Evolutionary conservation across 1,284 basidiomycete genomes (phyloP), one percentile per base, ranked within the genome.

Genomic region (Thecaphora thlaspeos): DNA sequence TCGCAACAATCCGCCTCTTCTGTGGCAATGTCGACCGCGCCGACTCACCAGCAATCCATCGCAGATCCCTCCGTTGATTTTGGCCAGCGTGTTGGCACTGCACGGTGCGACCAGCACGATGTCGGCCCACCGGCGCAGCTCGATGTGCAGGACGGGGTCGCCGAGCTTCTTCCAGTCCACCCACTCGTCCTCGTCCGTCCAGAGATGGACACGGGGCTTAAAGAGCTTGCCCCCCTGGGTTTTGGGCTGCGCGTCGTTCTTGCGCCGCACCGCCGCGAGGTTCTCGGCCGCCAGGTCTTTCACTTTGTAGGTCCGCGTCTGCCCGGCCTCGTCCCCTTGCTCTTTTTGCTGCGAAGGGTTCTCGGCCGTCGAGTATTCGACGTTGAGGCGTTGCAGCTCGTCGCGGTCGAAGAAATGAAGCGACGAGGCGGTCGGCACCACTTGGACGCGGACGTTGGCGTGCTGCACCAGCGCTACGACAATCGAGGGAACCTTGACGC

Each of bases 171-270:
- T 87, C 77, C 84, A 86, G 1, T 46, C 44, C 4, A 80, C 81
- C 93, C 94, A 97, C 80, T 98, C 94, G 68, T 97, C 91, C 37
- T 84, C 84, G 77, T 97, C 90, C 1, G 82, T 85, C 94, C 94
- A 98, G 7, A 96, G 85, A 41, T 83, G 81, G 0, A 85, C 55
- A 1, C 73, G 55, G 0, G 67, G 69, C 26, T 5, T 28, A 28
- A 7, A 28, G 26, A 28, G 26, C n/a, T n/a, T n/a, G 23, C 24
- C 5, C 17, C 23, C 4, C 10, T 11, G 10, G 11, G 32, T 17
- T 36, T 10, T 17, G 11, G 32, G 32, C 10, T 36, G 15, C 17
- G 40, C 3, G 71, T 63, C 0, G 28, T 43, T 28, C 26, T 11
- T 28, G 26, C 26, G 5, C 26, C 26, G 26, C 26, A 28, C 26